Percentiles rank a stretch among this genome's conserved stretches.
Evolutionary conservation across 176 grass and related monocot species (phyloP).

Genomic region (Olyra latifolia): DNA sequence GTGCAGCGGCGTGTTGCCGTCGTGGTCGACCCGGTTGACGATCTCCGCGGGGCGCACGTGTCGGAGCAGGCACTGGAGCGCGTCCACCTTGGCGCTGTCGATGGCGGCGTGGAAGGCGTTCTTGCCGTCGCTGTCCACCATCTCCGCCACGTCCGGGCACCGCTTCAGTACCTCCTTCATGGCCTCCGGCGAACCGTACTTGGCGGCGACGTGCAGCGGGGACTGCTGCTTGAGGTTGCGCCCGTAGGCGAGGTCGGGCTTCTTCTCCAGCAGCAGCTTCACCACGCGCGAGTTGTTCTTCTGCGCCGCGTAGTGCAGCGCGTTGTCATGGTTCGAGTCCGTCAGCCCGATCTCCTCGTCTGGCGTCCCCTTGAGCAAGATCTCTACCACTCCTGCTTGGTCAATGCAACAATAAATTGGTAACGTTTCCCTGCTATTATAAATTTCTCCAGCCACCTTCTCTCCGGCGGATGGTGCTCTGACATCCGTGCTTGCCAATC

Average conservation of each 20-base stretch:
- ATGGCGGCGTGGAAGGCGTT: conserved; percentile 42
- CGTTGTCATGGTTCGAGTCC: conserved; percentile 46
- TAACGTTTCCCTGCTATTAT: too few species aligned
- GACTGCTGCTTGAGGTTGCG: not conserved
- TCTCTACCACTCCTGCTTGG: too few species aligned
- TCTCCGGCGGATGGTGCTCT: too few species aligned
- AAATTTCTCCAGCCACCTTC: too few species aligned
- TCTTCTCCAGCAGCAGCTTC: conserved; percentile 29
- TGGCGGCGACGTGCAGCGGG: conserved; percentile 48
- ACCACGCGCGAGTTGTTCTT: conserved; percentile 48
- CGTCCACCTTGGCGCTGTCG: not conserved
- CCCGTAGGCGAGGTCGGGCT: conserved; percentile 33
- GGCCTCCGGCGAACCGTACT: conserved; percentile 19
- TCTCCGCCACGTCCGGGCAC: conserved; percentile 34
- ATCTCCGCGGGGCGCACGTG: not conserved
- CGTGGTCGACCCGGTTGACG: conserved; percentile 7
- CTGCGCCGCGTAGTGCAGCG: conserved; percentile 71
- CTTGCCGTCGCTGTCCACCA: not conserved
- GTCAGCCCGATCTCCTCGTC: not conserved
- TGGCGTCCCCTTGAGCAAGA: too few species aligned
- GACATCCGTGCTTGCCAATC: too few species aligned
- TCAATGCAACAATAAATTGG: too few species aligned
- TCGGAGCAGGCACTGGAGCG: conserved; percentile 34
- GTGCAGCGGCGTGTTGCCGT: conserved; percentile 48
- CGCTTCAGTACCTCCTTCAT: conserved; percentile 33